phyloP scores from a whole-genome alignment of 768 basidiomycete genomes.

The Pleurotus tuoliensis region DNA sequence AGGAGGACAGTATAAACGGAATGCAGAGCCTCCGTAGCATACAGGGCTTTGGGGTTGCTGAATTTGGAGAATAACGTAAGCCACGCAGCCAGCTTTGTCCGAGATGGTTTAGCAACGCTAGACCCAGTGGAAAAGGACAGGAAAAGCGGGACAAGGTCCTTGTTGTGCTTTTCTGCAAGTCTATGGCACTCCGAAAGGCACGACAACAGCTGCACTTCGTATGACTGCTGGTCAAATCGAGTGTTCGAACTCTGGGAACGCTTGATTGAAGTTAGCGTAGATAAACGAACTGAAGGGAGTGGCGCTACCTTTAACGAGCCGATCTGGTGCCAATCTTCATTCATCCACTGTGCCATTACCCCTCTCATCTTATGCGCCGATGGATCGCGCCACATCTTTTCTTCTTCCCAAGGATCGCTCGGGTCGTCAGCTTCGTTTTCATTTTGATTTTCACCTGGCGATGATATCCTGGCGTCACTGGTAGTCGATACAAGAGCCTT shows the following conservation, averaged over 20 bases:
- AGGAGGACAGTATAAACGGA: constrained; percentile 69
- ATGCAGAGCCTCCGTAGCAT: constrained; percentile 61
- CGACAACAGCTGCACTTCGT: constrained; percentile 76
- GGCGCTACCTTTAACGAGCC: constrained; percentile 30
- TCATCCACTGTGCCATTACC: constrained; percentile 46
- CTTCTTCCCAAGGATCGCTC: constrained; percentile 56
- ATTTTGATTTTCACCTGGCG: constrained; percentile 10
- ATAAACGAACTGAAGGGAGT: neutral
- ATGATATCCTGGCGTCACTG: constrained; percentile 1
- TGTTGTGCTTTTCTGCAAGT: constrained; percentile 83
- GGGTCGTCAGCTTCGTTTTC: constrained; percentile 18
- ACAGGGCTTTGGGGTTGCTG: constrained; percentile 86
- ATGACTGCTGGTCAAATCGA: constrained; percentile 70
- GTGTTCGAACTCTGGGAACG: constrained; percentile 34
- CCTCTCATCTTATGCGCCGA: constrained; percentile 58
- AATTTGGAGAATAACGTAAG: constrained; percentile 88
- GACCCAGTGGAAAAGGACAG: constrained; percentile 45
- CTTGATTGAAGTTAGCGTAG: too few species aligned
- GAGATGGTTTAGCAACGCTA: constrained; percentile 40
- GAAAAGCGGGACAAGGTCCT: constrained; percentile 85
- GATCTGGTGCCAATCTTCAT: constrained; percentile 21
- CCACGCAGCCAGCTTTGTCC: constrained; percentile 67
- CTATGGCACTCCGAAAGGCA: constrained; percentile 65
- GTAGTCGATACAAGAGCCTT: constrained; percentile 24
- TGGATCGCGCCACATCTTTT: constrained; percentile 78